phyloP scores from a whole-genome alignment of 805 yeast genomes.

The Candida nemodendra region DNA sequence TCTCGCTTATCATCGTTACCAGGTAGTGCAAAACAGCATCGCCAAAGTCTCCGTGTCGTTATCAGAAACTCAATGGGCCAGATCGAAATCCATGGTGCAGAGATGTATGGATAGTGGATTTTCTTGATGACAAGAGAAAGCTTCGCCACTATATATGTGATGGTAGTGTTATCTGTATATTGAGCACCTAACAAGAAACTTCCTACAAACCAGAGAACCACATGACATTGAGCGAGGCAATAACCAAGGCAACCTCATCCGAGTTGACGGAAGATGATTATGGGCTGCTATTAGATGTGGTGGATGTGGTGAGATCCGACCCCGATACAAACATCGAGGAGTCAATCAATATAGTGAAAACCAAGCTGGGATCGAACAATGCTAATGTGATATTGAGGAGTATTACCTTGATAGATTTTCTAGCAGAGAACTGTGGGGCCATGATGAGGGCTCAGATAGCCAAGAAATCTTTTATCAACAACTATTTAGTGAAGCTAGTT shows the following conservation, averaged over 20 bases:
- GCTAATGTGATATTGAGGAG: conserved; percentile 68
- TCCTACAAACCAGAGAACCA: background rate
- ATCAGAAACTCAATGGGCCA: no score
- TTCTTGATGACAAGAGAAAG: no score
- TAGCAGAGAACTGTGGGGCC: conserved; percentile 79
- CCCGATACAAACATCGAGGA: conserved; percentile 55
- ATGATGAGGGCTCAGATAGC: conserved; percentile 63
- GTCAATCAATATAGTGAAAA: conserved; percentile 45
- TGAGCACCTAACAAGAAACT: no score
- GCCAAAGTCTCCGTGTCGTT: no score
- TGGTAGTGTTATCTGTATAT: no score
- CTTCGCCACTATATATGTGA: no score
- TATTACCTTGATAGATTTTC: conserved; percentile 51
- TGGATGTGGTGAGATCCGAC: conserved; percentile 61
- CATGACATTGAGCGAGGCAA: conserved; percentile 20
- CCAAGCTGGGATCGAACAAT: conserved; percentile 49
- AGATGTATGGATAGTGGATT: no score
- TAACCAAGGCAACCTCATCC: conserved; percentile 60
- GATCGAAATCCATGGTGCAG: no score
- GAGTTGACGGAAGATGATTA: conserved; percentile 66
- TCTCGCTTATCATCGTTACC: no score
- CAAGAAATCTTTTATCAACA: conserved; percentile 49
- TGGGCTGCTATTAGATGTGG: conserved; percentile 60
- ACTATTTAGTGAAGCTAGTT: conserved; percentile 45
- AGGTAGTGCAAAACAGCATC: no score